Conservation (phyloP, 208 protist genomes). For the Spironucleus salmonicida region DNA sequence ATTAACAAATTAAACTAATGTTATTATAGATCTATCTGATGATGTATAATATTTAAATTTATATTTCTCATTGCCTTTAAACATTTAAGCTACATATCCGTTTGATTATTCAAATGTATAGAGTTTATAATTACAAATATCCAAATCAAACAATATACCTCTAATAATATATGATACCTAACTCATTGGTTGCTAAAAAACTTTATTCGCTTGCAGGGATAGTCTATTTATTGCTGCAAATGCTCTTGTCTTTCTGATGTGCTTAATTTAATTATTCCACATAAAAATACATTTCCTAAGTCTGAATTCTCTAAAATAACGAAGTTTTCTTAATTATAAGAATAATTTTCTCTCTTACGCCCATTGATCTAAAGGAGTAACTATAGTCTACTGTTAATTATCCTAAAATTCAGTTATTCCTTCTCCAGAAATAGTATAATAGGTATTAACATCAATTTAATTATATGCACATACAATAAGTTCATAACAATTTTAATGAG, state of each 20-base stretch:
- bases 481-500: background rate
- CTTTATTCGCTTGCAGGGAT: background rate
- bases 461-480: background rate
- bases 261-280: background rate
- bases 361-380: background rate
- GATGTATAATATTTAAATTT: no score
- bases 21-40: no score
- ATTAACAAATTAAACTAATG: no score
- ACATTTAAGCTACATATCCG: no score
- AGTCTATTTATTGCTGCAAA: background rate
- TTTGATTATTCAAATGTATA: no score
- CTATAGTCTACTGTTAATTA: background rate
- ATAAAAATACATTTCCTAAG: background rate
- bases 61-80: no score
- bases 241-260: background rate
- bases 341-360: background rate
- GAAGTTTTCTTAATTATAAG: background rate
- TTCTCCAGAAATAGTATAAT: slow-evolving; percentile 2
- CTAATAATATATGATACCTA: no score
- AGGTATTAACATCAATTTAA: background rate
- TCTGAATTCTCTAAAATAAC: background rate
- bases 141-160: no score
- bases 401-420: background rate
- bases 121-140: no score
- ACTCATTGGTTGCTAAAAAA: background rate